phyloP scores from a whole-genome alignment of 2,329 filamentous ascomycete genomes.

The Hypoxylon sp. region DNA sequence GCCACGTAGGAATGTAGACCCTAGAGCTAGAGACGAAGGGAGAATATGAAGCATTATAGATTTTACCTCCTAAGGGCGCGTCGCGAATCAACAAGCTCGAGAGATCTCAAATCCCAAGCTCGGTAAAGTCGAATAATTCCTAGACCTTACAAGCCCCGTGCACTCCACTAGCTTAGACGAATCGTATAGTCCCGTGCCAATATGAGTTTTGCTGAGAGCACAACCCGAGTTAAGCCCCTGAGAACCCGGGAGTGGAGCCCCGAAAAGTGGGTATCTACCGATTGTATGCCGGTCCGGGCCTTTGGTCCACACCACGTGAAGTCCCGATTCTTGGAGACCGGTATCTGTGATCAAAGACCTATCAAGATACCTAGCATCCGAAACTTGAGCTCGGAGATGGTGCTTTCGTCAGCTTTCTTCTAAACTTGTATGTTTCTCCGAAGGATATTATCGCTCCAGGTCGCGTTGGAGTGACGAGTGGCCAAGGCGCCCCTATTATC shows the following conservation, averaged over 20 bases:
- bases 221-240: not conserved
- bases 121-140: not conserved
- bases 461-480: no score
- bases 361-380: no score
- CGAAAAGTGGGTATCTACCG: not conserved
- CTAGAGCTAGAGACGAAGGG: not conserved
- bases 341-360: no score
- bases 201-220: not conserved
- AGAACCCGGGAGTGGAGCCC: not conserved
- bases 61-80: not conserved
- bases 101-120: not conserved
- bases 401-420: no score
- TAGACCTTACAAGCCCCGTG: not conserved
- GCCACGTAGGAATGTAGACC: not conserved
- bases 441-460: no score
- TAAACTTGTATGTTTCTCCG: no score
- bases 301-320: no score
- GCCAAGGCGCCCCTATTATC: no score
- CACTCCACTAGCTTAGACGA: not conserved
- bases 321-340: no score
- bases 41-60: not conserved
- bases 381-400: no score
- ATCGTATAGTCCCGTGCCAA: not conserved
- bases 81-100: not conserved
- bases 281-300: not conserved